Evolutionary conservation across 352 stramenopile genomes (phyloP), one percentile per base, ranked within the genome.

Genomic region (Blastocystis sp.): DNA sequence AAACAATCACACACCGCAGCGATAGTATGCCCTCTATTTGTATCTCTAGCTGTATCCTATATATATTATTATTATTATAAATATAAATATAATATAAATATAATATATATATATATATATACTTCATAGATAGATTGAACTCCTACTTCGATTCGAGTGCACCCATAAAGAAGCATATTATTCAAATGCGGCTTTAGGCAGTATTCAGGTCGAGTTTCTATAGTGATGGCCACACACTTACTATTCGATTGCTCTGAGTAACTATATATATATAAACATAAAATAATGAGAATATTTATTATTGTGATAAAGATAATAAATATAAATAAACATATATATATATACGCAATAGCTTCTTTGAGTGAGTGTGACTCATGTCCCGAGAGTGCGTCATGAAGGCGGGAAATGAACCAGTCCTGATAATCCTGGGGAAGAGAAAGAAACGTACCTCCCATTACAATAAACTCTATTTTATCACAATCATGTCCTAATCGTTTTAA

Each of bases 391-490:
- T 95, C 86, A 55, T 95, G 86, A 21, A 95, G 67, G 66, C 88
- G 93, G 2, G 83, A 76, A 68, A 94, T 91, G 58, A 95, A 95
- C 37, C 81, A 93, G 73, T 94, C 86, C 39, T 88, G 84, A 68
- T 95, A 94, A 3, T 73, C 70, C 33, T 77, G 75, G 67, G 93
- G 81, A 19, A 95, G 72, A 62, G 77, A 91, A 40, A 94, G 73
- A 72, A 95, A 95, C 30, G 87, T 95, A 42, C 87, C 87, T 30
- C 87, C 87, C 85, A 95, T 94, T 43, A 95, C 84, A 58, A 95
- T 93, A 65, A 93, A 94, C 68, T 95, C 87, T 4, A 90, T 78
- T 74, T 95, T 95, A 70, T 94, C 85, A 94, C 84, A 4, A 71
- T 80, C 46, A 68, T 95, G 87, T 18, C 86, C 87, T 0, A 88